Percentiles rank a stretch among this genome's conserved stretches.
phyloP scores from a whole-genome alignment of 306 rosid species.

The Ormosia semicastrata region DNA sequence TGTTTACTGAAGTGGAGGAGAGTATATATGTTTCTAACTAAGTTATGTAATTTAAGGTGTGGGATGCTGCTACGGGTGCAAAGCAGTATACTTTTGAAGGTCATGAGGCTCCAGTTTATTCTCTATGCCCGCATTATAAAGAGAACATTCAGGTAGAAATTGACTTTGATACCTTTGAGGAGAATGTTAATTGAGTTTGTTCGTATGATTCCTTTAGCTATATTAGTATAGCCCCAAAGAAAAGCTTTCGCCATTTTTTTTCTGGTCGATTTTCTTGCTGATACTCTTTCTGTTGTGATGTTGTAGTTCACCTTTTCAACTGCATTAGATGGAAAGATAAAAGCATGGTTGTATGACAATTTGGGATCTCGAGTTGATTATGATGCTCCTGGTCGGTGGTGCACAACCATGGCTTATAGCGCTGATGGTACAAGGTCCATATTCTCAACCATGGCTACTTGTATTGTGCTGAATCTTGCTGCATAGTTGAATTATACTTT shows the following conservation, averaged over 20 bases:
- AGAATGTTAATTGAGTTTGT: not conserved
- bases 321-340: conserved; percentile 92
- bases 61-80: conserved; percentile 87
- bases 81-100: conserved; percentile 83
- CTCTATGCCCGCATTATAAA: conserved; percentile 92
- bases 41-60: conserved; percentile 57
- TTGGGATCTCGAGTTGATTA: conserved; percentile 95
- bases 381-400: conserved; percentile 96
- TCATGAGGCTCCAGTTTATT: conserved; percentile 91
- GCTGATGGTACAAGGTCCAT: conserved; percentile 91
- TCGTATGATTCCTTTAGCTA: not conserved
- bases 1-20: conserved; percentile 23
- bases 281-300: conserved; percentile 20
- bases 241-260: not conserved
- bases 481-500: not conserved
- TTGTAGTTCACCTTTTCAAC: conserved; percentile 93
- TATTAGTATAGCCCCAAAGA: not conserved
- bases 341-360: conserved; percentile 97
- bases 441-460: conserved; percentile 16
- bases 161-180: not conserved
- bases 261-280: not conserved
- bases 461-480: not conserved
- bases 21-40: conserved; percentile 22
- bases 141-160: conserved; percentile 77
- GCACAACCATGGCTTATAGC: conserved; percentile 94